Evolutionary conservation across 2,329 filamentous ascomycete species (phyloP).

Genomic region (Colletotrichum horii): DNA sequence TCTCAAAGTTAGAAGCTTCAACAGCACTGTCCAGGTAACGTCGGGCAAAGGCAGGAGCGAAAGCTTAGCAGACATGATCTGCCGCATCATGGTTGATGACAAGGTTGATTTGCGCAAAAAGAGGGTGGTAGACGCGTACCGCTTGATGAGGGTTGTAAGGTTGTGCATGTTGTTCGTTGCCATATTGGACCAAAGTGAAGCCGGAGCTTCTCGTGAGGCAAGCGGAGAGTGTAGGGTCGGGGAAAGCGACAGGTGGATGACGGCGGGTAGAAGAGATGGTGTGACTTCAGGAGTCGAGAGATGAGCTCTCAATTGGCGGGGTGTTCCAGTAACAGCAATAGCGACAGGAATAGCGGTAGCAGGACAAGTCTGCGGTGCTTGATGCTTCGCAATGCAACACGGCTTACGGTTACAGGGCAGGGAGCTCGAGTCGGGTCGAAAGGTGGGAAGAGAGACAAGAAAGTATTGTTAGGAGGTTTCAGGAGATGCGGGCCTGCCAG

Average conservation of each 20-base stretch:
- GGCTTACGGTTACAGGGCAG: background rate
- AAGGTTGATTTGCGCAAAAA: background rate
- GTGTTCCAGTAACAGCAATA: background rate
- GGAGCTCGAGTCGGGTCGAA: background rate
- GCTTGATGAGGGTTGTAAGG: slow-evolving; percentile 95
- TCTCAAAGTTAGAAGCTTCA: slow-evolving; percentile 49
- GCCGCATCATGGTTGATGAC: background rate
- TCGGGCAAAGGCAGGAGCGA: background rate
- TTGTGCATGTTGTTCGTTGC: slow-evolving; percentile 91
- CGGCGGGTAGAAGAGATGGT: background rate
- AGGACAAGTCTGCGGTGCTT: background rate
- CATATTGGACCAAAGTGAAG: slow-evolving; percentile 52
- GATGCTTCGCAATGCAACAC: background rate
- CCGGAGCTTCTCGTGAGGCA: background rate
- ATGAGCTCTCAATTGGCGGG: background rate
- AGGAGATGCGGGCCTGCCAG: background rate
- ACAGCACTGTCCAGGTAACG: background rate
- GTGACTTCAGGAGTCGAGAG: background rate
- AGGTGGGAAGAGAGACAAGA: background rate
- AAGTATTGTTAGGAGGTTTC: background rate
- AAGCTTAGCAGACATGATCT: background rate
- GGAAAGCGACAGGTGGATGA: background rate
- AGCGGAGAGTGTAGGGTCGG: background rate
- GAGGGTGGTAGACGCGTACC: slow-evolving; percentile 62
- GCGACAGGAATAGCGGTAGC: background rate